Evolutionary conservation across 2,329 filamentous ascomycete genomes (phyloP), one percentile per base, ranked within the genome.

Genomic region (Trichoderma oligosporum): DNA sequence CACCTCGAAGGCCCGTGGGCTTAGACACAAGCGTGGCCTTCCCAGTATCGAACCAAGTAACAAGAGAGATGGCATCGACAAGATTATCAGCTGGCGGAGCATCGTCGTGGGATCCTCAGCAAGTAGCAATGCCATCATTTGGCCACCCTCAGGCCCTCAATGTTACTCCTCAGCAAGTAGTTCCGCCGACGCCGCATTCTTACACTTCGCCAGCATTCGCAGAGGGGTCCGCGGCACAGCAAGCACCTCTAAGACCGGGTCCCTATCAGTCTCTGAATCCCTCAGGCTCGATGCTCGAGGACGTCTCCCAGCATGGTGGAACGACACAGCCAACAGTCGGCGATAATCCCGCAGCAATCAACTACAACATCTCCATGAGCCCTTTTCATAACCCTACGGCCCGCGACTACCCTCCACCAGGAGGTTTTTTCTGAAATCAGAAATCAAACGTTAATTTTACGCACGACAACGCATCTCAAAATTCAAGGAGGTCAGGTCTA

Each of bases 1-100:
- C 66, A 16, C 71, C 75, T 8, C 67, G 74, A 49, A 67, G 68
- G 53, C 69, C 71, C 16, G 60, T 65, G 4, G 62, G 63, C 52
- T 61, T 68, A 22, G 70, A 70, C 22, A 60, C 64, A 8, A 62
- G 59, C 14, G 59, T 66, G 8, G 59, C 68, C 11, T 68, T 70
- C 33, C 56, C 63, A 18, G 56, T 71, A 35, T 62, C 69, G 24
- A 68, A 64, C 14, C 69, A 71, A 41, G 66, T 66, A 24, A 70
- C 65, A 31, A 67, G 71, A 29, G 70, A 73, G 55, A 60, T 66
- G 35, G 70, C 71, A 7, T 69, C 68, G 11, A 60, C 67, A 20
- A 71, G 67, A 56, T 65, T 63, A n/a, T 68, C 71, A 27, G 69
- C 70, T 14, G 66, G 63, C 11, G 64, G 62, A 44, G 70, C 68